Evolutionary conservation across 2,329 filamentous ascomycete species (phyloP).

Genomic region (Ceratocystis cubensis): DNA sequence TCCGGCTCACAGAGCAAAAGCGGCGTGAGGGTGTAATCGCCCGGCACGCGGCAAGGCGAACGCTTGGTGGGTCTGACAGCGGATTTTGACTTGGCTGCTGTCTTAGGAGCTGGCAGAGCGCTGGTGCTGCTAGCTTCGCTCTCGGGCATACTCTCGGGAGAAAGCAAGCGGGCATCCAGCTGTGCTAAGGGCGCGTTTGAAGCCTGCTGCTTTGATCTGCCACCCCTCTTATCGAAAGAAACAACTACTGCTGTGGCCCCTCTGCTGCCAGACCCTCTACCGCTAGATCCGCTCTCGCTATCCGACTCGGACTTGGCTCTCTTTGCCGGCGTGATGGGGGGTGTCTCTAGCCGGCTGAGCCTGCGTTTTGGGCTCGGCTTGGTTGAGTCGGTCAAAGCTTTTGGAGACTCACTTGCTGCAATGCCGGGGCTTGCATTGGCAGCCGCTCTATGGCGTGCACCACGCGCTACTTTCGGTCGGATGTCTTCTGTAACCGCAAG

Average conservation of each 20-base stretch:
- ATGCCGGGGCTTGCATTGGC: background rate
- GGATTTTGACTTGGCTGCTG: background rate
- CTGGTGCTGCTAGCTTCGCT: background rate
- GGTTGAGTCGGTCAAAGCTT: background rate
- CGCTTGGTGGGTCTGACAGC: background rate
- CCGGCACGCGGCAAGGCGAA: slow-evolving; percentile 42
- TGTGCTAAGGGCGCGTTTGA: background rate
- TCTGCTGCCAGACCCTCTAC: background rate
- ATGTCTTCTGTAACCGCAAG: slow-evolving; percentile 38
- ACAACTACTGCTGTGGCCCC: background rate
- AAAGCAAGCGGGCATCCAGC: background rate
- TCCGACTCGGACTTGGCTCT: slow-evolving; percentile 19
- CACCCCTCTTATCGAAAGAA: background rate
- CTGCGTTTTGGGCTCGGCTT: slow-evolving; percentile 18
- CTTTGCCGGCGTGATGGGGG: slow-evolving; percentile 15
- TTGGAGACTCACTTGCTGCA: background rate
- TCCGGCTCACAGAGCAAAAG: slow-evolving; percentile 59
- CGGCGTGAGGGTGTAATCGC: slow-evolving; percentile 73
- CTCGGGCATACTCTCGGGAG: background rate
- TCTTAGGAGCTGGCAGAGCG: background rate
- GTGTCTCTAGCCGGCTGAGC: slow-evolving; percentile 7
- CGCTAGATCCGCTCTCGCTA: background rate
- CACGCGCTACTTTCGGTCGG: slow-evolving; percentile 35
- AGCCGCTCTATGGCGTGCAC: background rate
- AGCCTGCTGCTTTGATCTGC: background rate